A percentile compares a stretch with the other conserved stretches of the same genome.
phyloP scores from a whole-genome alignment of 805 yeast genomes.

The Isabelozyma pseudorhagii region DNA sequence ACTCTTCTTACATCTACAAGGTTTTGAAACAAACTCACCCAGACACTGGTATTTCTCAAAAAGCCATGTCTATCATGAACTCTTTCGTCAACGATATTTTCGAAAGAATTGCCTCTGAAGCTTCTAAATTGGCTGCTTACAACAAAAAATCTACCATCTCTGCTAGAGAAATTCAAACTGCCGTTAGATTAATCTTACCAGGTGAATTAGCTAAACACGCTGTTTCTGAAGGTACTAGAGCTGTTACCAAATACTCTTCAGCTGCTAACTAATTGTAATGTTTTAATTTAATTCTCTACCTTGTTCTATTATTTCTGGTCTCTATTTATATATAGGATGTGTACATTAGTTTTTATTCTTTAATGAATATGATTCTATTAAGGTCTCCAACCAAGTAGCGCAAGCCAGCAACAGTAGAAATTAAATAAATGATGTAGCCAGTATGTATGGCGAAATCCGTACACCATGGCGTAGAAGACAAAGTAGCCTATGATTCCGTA shows the following conservation, averaged over 20 bases:
- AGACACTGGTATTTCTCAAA: conserved; percentile 98
- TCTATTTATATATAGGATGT: conserved; percentile 5
- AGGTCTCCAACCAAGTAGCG: conserved; percentile 10
- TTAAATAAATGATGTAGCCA: conserved; percentile 81
- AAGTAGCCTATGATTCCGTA: conserved; percentile 44
- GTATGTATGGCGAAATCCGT: conserved; percentile 79
- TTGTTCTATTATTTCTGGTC: conserved; percentile 5
- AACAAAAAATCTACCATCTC: conserved; percentile 97
- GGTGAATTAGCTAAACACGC: conserved; percentile 99
- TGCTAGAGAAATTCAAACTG: conserved; percentile 98
- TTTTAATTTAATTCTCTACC: conserved; percentile 1
- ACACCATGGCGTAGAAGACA: conserved; percentile 59
- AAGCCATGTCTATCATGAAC: conserved; percentile 98
- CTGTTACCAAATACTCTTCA: conserved; percentile 94
- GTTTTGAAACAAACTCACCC: conserved; percentile 99
- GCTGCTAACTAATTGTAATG: conserved; percentile 32
- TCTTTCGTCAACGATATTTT: conserved; percentile 97
- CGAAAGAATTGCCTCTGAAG: conserved; percentile 97
- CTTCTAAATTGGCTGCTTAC: conserved; percentile 97
- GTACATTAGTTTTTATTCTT: conserved; percentile 9
- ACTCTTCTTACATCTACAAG: conserved; percentile 97
- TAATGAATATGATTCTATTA: conserved; percentile 5
- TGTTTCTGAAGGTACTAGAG: conserved; percentile 97
- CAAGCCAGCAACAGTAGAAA: conserved; percentile 53
- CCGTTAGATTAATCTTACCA: conserved; percentile 95